Evolutionary conservation across 306 rosid species (phyloP), one percentile per base, ranked within the genome.

Genomic region (Quercus gilva): DNA sequence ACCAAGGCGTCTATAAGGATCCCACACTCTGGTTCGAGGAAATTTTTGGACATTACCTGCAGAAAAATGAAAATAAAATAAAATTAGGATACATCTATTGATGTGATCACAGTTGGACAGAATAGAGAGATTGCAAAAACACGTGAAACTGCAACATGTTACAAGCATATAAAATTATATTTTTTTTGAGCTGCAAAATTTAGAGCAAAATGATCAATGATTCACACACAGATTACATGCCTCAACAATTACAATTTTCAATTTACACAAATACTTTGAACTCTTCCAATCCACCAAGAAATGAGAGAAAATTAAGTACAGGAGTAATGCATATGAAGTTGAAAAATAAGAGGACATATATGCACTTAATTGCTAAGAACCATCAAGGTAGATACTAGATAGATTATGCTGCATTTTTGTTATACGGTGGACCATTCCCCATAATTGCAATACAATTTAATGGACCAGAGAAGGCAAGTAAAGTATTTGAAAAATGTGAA

Each of bases 1-100:
- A 59, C 99, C 99, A 76, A 96, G 99, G 70, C 97, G 94, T 49
- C 80, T 86, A 52, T 89, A 91, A 25, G 99, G 94, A 90, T 96
- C 98, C 98, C 96, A 91, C 74, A 93, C 90, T 73, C 83, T 88
- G 9, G 55, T 23, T 71, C 97, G 89, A 21, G 97, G 91, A 82
- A 96, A 96, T 61, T 85, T 92, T 19, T 90, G 87, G 75, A 72
- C 90, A 68, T 93, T 96, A 76, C 97, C 99, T 93, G 71, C 17
- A 77, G 8, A 68, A 56, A 77, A 71, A 19, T 6, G 3, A 0
- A 68, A 53, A 23, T n/a, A 12, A 49, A 10, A 25, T 9, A 35
- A 35, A 4, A 45, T 55, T 20, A 41, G 31, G 58, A 29, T 41
- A 19, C 3, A 28, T n/a, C 57, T 8, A 28, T 43, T 57, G 53